Conservation (phyloP, 2,329 filamentous ascomycete genomes). For the Camillea tinctor region DNA sequence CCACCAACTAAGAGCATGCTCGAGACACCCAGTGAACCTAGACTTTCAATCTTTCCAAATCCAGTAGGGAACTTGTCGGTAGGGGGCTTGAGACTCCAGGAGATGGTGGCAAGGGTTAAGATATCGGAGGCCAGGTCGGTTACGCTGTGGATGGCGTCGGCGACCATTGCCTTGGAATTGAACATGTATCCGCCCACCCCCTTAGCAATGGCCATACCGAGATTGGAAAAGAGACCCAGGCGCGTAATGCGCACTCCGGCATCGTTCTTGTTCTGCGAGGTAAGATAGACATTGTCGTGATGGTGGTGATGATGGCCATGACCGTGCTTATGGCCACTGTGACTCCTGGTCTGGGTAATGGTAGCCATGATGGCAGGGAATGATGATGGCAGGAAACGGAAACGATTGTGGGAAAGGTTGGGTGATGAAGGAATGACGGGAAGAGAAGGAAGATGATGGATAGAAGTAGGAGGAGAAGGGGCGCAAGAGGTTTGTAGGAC, state of each 20-base stretch:
- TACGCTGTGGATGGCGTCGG: conserved; percentile 93
- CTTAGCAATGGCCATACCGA: conserved; percentile 92
- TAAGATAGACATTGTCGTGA: conserved; percentile 82
- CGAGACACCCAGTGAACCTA: conserved; percentile 91
- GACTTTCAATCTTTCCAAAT: conserved; percentile 96
- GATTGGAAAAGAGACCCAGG: conserved; percentile 83
- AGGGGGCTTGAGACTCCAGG: conserved; percentile 85
- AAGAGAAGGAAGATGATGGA: conserved; percentile 6
- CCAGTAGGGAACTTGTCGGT: conserved; percentile 82
- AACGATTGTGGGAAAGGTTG: conserved; percentile 11
- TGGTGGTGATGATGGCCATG: conserved; percentile 73
- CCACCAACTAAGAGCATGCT: conserved; percentile 86
- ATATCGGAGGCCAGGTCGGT: conserved; percentile 95
- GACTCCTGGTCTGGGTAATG: conserved; percentile 46
- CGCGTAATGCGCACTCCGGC: conserved; percentile 91
- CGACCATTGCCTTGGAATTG: conserved; percentile 89
- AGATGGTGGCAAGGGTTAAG: conserved; percentile 89
- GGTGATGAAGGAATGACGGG: conserved; percentile 16
- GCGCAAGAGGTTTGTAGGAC: conserved; percentile 23
- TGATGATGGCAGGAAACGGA: conserved; percentile 12
- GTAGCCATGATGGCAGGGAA: conserved; percentile 31
- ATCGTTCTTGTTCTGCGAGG: conserved; percentile 81
- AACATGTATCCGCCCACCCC: conserved; percentile 90
- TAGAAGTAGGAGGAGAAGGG: no score
- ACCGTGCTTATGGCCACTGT: conserved; percentile 53